phyloP scores from a whole-genome alignment of 139 green algal genomes.

The Asterochloris erici region DNA sequence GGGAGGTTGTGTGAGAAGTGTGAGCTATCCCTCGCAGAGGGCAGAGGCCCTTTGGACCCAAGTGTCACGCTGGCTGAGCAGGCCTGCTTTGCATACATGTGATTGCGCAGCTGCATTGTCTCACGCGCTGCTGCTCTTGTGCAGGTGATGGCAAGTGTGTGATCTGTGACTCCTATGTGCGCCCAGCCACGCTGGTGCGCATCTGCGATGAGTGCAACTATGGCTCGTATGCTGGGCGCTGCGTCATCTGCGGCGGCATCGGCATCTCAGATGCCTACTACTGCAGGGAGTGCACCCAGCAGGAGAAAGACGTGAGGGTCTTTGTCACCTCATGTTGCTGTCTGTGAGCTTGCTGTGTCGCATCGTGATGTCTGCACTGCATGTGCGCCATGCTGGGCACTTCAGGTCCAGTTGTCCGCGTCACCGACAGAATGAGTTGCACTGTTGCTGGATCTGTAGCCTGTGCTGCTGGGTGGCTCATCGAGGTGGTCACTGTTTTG shows the following conservation, averaged over 20 bases:
- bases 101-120: neutral
- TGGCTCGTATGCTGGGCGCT: constrained; percentile 90
- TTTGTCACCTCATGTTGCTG: neutral
- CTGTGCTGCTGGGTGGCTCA: neutral
- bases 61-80: neutral
- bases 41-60: neutral
- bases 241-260: constrained; percentile 93
- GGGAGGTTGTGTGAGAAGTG: constrained; percentile 94
- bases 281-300: constrained; percentile 98
- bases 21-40: constrained; percentile 16
- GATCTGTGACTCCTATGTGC: constrained; percentile 96
- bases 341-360: neutral
- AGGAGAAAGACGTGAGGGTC: constrained; percentile 91
- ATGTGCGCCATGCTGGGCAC: neutral
- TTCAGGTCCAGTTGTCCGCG: neutral
- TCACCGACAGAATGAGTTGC: neutral
- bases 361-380: neutral
- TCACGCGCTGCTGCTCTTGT: constrained; percentile 7
- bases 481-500: no score
- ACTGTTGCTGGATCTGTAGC: neutral
- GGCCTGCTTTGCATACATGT: neutral
- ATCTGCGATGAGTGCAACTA: constrained; percentile 99
- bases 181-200: constrained; percentile 91
- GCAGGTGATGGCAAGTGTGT: constrained; percentile 94
- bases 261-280: constrained; percentile 99